Conservation (phyloP, 2,329 filamentous ascomycete species). For the Botryotinia narcissicola region DNA sequence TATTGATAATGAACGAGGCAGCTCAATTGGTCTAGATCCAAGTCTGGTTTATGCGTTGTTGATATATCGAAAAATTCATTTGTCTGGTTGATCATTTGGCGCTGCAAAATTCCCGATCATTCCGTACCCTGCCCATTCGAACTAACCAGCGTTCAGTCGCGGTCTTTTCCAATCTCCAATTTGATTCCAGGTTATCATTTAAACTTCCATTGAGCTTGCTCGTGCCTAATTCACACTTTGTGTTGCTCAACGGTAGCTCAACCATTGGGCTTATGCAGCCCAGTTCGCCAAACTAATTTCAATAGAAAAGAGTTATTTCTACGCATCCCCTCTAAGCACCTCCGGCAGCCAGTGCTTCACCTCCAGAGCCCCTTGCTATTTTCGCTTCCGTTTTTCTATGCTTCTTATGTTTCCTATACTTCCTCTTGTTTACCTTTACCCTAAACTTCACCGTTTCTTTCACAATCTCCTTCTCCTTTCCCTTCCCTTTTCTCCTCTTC, state of each 20-base stretch:
- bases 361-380: not conserved
- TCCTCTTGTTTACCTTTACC: not conserved
- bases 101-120: not conserved
- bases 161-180: not conserved
- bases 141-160: not conserved
- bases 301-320: not conserved
- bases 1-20: not conserved
- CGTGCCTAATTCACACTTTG: not conserved
- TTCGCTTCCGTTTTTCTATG: not conserved
- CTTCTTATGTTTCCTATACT: not conserved
- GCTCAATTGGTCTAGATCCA: not conserved
- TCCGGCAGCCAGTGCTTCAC: not conserved
- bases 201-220: not conserved
- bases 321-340: not conserved
- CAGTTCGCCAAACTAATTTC: not conserved
- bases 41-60: not conserved
- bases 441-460: not conserved
- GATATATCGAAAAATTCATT: not conserved
- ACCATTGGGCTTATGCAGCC: not conserved
- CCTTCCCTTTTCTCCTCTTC: constrained; percentile 3
- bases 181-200: not conserved
- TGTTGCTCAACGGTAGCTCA: not conserved
- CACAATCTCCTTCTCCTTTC: not conserved
- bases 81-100: not conserved
- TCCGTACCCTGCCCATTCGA: not conserved